These are phyloP conservation scores for Exserohilum turcica DNA, from an alignment of 2,329 filamentous ascomycete genomes.

Conservation along the genomic window DNA sequence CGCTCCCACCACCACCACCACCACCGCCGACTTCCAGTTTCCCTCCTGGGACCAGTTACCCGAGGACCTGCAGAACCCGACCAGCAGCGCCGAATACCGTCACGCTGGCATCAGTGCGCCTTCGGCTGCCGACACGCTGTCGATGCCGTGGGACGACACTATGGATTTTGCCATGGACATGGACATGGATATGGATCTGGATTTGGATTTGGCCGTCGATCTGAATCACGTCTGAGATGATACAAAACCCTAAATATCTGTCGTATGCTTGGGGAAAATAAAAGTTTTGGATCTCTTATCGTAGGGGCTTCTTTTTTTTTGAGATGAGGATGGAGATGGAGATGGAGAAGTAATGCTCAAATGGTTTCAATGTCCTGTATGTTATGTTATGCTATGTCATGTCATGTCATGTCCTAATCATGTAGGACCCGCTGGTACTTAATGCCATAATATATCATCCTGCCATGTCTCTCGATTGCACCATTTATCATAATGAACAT, in stretches of 20 bases:
- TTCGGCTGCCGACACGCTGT: constrained; percentile 4
- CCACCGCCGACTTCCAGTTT: constrained; percentile 28
- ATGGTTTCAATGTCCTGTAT: too few species aligned
- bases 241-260: not conserved
- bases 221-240: constrained; percentile 5
- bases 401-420: too few species aligned
- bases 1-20: not conserved
- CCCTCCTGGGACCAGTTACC: constrained; percentile 38
- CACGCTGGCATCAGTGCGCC: constrained; percentile 14
- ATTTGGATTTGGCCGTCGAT: constrained; percentile 17
- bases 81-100: constrained; percentile 25
- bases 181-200: constrained; percentile 37
- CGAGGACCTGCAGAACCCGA: constrained; percentile 29
- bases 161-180: constrained; percentile 42
- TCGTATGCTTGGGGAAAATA: too few species aligned
- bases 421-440: too few species aligned
- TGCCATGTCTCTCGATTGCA: too few species aligned
- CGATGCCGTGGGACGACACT: constrained; percentile 38
- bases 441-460: too few species aligned
- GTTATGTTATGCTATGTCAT: too few species aligned
- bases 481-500: too few species aligned
- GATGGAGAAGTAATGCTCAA: too few species aligned
- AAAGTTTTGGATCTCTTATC: too few species aligned
- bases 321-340: too few species aligned
- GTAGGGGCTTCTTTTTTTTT: too few species aligned